Percentiles rank a stretch among this genome's conserved stretches.
These are phyloP conservation scores for Aaosphaeria pasadenensis DNA, from an alignment of 2,329 filamentous ascomycete genomes.

Conservation along the genomic window DNA sequence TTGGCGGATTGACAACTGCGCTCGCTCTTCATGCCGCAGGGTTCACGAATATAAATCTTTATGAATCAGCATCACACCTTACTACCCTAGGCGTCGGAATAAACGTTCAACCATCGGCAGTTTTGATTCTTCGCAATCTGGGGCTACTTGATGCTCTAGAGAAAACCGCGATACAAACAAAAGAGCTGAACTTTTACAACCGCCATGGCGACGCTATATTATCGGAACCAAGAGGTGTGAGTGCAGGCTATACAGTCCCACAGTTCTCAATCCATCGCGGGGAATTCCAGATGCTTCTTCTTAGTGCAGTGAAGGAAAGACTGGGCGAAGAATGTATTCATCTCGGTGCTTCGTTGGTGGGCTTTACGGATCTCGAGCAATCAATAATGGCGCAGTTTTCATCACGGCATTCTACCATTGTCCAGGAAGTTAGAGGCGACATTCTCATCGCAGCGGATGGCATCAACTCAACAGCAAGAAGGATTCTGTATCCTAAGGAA, in stretches of 20 bases:
- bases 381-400: background rate
- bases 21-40: conserved; percentile 71
- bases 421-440: conserved; percentile 33
- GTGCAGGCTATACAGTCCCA: conserved; percentile 43
- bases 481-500: conserved; percentile 43
- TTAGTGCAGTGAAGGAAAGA: conserved; percentile 42
- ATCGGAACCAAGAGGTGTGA: conserved; percentile 40
- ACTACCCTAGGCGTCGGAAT: conserved; percentile 47
- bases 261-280: conserved; percentile 48
- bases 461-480: conserved; percentile 44
- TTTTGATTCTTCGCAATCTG: conserved; percentile 44
- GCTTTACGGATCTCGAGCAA: background rate
- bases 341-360: background rate
- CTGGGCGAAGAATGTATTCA: conserved; percentile 39
- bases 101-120: conserved; percentile 42
- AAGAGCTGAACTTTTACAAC: conserved; percentile 47
- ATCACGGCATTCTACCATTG: background rate
- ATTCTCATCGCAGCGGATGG: conserved; percentile 44
- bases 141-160: conserved; percentile 42
- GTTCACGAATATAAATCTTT: conserved; percentile 43
- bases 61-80: conserved; percentile 41
- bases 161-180: conserved; percentile 40
- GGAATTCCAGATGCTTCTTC: conserved; percentile 45
- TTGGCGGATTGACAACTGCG: conserved; percentile 71
- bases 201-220: conserved; percentile 44